These are phyloP conservation scores for Annulohypoxylon nitens DNA, from an alignment of 495 filamentous ascomycete genomes.

Conservation along the genomic window DNA sequence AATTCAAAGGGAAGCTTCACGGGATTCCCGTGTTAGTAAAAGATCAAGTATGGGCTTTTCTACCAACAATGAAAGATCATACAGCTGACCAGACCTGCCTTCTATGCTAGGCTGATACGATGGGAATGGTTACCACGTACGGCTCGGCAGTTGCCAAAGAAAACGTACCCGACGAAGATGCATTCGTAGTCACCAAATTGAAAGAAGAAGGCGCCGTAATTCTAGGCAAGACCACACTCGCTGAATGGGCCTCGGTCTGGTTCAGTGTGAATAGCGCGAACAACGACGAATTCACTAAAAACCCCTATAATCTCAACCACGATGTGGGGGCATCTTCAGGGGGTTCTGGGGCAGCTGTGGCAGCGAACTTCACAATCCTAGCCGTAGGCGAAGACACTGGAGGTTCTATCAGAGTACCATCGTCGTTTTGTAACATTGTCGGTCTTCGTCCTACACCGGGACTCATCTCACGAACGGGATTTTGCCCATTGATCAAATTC, in stretches of 20 bases:
- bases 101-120: slow-evolving; percentile 35
- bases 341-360: slow-evolving; percentile 51
- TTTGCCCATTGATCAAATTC: slow-evolving; percentile 50
- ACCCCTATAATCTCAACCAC: slow-evolving; percentile 37
- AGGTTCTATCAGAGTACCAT: slow-evolving; percentile 39
- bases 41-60: slow-evolving; percentile 40
- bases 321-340: slow-evolving; percentile 45
- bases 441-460: slow-evolving; percentile 44
- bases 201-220: slow-evolving; percentile 60
- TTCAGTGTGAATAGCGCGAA: slow-evolving; percentile 39
- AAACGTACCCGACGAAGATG: slow-evolving; percentile 43
- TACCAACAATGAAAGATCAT: background rate
- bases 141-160: slow-evolving; percentile 36
- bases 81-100: background rate
- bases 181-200: slow-evolving; percentile 58
- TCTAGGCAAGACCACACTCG: slow-evolving; percentile 53
- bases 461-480: slow-evolving; percentile 51
- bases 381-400: slow-evolving; percentile 49
- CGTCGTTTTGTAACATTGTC: slow-evolving; percentile 42
- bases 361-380: slow-evolving; percentile 49
- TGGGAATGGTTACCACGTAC: slow-evolving; percentile 45
- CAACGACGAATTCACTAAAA: slow-evolving; percentile 39
- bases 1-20: slow-evolving; percentile 45
- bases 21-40: slow-evolving; percentile 49
- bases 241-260: slow-evolving; percentile 39